Conservation (phyloP, 768 basidiomycete genomes). For the Suillus placidus region DNA sequence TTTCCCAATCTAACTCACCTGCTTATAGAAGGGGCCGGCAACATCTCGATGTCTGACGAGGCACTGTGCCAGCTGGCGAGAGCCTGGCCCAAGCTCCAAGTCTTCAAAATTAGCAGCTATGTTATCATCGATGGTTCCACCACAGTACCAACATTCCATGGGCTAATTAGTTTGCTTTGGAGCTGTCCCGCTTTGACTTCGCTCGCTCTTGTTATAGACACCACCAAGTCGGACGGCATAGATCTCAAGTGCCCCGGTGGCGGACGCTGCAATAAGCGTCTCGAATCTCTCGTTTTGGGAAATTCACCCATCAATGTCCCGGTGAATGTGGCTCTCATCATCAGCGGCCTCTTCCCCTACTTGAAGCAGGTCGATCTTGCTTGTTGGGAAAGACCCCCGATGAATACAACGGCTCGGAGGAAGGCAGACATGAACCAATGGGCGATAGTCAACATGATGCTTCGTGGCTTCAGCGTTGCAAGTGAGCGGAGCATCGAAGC, state of each 20-base stretch:
- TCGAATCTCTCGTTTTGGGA: constrained; percentile 19
- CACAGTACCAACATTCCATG: constrained; percentile 22
- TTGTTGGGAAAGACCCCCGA: constrained; percentile 20
- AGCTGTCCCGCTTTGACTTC: constrained; percentile 18
- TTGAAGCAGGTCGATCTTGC: constrained; percentile 25
- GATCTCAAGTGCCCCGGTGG: background rate
- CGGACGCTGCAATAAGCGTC: background rate
- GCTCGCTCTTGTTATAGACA: constrained; percentile 28
- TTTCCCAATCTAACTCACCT: background rate
- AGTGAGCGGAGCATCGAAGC: background rate
- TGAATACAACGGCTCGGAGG: constrained; percentile 13
- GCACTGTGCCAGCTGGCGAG: constrained; percentile 19
- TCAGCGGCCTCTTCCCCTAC: constrained; percentile 22
- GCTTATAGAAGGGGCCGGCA: constrained; percentile 15
- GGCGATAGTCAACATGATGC: background rate
- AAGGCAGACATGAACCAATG: background rate
- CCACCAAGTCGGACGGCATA: constrained; percentile 3
- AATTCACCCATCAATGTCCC: constrained; percentile 24
- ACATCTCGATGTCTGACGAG: constrained; percentile 19
- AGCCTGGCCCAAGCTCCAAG: constrained; percentile 27
- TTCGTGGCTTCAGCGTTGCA: background rate
- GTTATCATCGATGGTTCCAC: constrained; percentile 10
- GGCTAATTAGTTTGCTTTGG: constrained; percentile 15
- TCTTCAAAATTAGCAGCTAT: constrained; percentile 19
- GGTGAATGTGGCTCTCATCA: constrained; percentile 12